phyloP scores from a whole-genome alignment of 192 early-diverging fungal species.

The Rhizoclosmatium globosum region DNA sequence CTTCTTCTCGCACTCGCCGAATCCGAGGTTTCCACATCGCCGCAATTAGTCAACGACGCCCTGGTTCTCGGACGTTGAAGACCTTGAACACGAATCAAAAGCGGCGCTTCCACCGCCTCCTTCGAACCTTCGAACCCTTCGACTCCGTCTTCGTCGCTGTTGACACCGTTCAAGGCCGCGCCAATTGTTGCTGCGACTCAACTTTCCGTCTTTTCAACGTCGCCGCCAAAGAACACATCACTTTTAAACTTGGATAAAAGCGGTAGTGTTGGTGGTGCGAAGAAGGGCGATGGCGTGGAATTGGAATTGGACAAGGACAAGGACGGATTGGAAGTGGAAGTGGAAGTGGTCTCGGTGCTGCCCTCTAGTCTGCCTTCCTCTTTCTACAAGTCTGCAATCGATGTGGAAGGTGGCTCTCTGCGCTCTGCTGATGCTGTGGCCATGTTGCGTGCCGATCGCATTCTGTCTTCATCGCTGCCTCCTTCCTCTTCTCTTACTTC shows the following conservation, averaged over 20 bases:
- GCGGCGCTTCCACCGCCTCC: too few species aligned
- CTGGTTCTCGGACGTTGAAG: too few species aligned
- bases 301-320: neutral
- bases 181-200: neutral
- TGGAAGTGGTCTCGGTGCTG: neutral
- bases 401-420: neutral
- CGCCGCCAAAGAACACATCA: neutral
- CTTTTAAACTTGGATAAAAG: neutral
- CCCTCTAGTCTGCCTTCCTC: neutral
- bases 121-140: too few species aligned
- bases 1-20: too few species aligned
- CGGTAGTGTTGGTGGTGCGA: neutral
- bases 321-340: neutral
- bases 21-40: too few species aligned
- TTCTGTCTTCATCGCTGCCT: neutral
- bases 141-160: too few species aligned
- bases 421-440: slow-evolving; percentile 10
- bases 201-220: neutral
- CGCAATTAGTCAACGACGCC: too few species aligned
- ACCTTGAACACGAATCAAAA: too few species aligned
- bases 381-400: neutral
- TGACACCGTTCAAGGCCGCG: neutral
- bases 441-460: neutral
- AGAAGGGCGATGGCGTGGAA: neutral
- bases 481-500: neutral